These are phyloP conservation scores for Hypholoma sublateritium DNA, from an alignment of 768 basidiomycete species.

Conservation along the genomic window DNA sequence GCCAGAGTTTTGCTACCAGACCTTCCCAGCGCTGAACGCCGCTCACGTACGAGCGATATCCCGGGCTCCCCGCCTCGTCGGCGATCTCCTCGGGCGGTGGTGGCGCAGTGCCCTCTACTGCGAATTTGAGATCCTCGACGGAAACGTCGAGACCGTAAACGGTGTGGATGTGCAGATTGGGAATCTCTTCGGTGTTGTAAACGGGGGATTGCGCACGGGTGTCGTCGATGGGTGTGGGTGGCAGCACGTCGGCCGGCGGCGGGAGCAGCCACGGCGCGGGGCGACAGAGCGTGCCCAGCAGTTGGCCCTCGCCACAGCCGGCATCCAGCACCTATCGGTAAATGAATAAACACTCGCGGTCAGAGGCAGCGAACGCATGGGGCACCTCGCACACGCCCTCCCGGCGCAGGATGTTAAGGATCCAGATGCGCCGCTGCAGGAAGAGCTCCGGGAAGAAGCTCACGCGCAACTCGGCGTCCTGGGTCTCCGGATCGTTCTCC, in stretches of 20 bases:
- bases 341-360: background rate
- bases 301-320: constrained; percentile 81
- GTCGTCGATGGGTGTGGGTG: constrained; percentile 17
- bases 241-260: constrained; percentile 36
- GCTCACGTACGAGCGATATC: constrained; percentile 23
- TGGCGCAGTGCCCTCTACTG: constrained; percentile 48
- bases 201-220: constrained; percentile 23
- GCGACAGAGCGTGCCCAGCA: constrained; percentile 68
- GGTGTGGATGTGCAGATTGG: constrained; percentile 56
- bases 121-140: constrained; percentile 50
- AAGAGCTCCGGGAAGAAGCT: constrained; percentile 68
- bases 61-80: constrained; percentile 20
- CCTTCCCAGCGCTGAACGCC: constrained; percentile 64
- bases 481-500: constrained; percentile 14
- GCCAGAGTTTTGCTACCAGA: constrained; percentile 66
- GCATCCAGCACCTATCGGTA: constrained; percentile 68
- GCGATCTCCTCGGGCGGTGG: constrained; percentile 37
- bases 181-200: constrained; percentile 44
- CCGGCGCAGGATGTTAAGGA: constrained; percentile 59
- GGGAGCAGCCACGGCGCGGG: constrained; percentile 70
- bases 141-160: constrained; percentile 74
- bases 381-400: constrained; percentile 55
- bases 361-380: background rate
- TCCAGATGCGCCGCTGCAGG: constrained; percentile 72
- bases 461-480: constrained; percentile 42